Evolutionary conservation across 306 rosid species (phyloP), one percentile per base, ranked within the genome.

Genomic region (Glycine latifolia): DNA sequence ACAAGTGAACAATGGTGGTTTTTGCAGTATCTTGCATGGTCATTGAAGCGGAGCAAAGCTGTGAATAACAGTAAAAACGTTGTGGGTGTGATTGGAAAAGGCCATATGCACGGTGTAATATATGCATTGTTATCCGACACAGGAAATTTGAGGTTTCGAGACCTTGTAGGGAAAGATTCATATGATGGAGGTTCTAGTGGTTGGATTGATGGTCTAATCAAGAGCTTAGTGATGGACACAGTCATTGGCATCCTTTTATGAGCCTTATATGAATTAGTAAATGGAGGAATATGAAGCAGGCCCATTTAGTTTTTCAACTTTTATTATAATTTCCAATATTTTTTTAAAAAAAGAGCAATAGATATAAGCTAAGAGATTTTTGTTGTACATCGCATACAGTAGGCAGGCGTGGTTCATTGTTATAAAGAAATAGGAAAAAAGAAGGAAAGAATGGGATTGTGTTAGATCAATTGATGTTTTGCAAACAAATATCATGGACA

Each of bases 11-110:
- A 43, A 67, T 60, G 59, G 46, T 53, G 70, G 17, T 58, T 70
- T 78, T 80, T 77, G 68, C 89, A 95, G 98, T 95, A 91, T 83
- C 88, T 95, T 39, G 99, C 96, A 53, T 93, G 99, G 98, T 95
- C 98, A 53, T 39, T 91, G 60, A 93, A 95, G 91, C 58, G 97
- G 71, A 91, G 97, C 90, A 95, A 95, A 83, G 98, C 97, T 9
- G 99, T 95, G 77, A 93, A 95, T 67, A 88, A 89, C 62, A 75
- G 99, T 58, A 93, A 89, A 76, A 67, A 73, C n/a, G 97, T 95
- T 83, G 98, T 93, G 49, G 99, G 97, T 47, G 98, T 95, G 12
- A 90, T 93, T 73, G 98, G 99, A 73, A 93, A 90, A 63, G 98
- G 98, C 48, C 97, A 91, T 84, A 87, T 95, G 97, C 93, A 91